These are phyloP conservation scores for Ophiostoma angusticollis DNA, from an alignment of 2,329 filamentous ascomycete genomes.

Conservation along the genomic window DNA sequence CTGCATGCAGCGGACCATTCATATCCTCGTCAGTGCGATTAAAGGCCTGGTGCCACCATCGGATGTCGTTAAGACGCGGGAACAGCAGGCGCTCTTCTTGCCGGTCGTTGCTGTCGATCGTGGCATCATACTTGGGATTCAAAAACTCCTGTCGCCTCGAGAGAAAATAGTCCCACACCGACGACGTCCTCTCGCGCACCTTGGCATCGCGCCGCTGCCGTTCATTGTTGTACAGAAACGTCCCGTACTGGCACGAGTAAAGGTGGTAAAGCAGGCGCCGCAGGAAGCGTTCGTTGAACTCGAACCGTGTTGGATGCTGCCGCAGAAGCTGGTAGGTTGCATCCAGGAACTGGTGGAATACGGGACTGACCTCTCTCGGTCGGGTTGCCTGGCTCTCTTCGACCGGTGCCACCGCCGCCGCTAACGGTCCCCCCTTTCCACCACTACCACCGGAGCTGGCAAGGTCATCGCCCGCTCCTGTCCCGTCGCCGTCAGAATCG, in stretches of 20 bases:
- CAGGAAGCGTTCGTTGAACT: conserved; percentile 92
- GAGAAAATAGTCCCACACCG: conserved; percentile 94
- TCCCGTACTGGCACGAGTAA: conserved; percentile 93
- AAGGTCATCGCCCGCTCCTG: conserved; percentile 33
- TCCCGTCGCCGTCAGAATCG: conserved; percentile 47
- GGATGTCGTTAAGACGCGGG: conserved; percentile 61
- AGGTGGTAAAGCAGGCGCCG: conserved; percentile 82
- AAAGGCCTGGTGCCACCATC: conserved; percentile 90
- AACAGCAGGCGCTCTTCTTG: conserved; percentile 77
- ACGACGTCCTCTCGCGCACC: conserved; percentile 60
- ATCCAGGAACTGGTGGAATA: conserved; percentile 96
- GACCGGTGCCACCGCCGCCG: conserved; percentile 22
- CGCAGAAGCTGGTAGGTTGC: conserved; percentile 81
- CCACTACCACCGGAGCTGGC: too few relatives aligned
- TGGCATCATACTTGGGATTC: conserved; percentile 64
- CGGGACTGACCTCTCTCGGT: conserved; percentile 83
- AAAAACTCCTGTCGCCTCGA: conserved; percentile 67
- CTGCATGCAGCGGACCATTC: conserved; percentile 56
- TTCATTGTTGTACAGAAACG: conserved; percentile 91
- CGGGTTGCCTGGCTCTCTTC: conserved; percentile 56
- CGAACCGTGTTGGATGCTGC: conserved; percentile 79
- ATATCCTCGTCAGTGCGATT: conserved; percentile 82
- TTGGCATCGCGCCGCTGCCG: conserved; percentile 65
- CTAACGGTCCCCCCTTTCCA: too few relatives aligned
- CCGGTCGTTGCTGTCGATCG: conserved; percentile 64